Conservation (phyloP, 2,329 filamentous ascomycete genomes). For the Fusarium sp. region DNA sequence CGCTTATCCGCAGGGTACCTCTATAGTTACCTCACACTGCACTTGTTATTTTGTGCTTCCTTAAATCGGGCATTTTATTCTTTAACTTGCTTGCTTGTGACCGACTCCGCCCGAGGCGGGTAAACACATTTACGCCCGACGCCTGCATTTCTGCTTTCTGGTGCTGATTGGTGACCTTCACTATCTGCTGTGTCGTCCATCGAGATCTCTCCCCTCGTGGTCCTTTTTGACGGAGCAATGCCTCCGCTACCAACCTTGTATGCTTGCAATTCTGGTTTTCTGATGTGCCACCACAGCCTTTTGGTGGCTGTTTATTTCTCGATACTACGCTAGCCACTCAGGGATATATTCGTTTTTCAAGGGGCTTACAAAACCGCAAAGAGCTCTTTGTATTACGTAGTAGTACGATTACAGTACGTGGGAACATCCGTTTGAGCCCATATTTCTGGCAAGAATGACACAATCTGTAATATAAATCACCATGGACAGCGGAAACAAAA, state of each 20-base stretch:
- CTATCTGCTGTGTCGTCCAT: slow-evolving; percentile 12
- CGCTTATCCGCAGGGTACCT: neutral
- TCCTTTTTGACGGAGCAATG: slow-evolving; percentile 22
- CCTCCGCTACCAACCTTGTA: slow-evolving; percentile 7
- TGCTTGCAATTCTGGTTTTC: slow-evolving; percentile 12
- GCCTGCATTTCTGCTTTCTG: slow-evolving; percentile 1
- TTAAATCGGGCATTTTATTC: neutral
- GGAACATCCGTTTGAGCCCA: slow-evolving; percentile 13
- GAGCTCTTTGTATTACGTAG: neutral
- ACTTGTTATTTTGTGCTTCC: neutral
- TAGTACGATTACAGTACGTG: neutral
- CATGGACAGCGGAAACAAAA: neutral
- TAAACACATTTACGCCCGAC: neutral
- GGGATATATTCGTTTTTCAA: neutral
- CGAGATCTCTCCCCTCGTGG: slow-evolving; percentile 32
- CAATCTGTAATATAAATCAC: neutral
- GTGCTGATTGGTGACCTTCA: slow-evolving; percentile 8
- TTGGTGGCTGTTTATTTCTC: neutral
- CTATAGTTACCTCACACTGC: neutral
- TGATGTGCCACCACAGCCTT: slow-evolving; percentile 7
- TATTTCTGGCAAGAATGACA: neutral
- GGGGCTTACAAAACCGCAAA: neutral
- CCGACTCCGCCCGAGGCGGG: neutral
- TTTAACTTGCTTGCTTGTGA: neutral
- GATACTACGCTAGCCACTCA: neutral